Conservation (phyloP, 2,329 filamentous ascomycete species). For the Xylaria arbuscula region DNA sequence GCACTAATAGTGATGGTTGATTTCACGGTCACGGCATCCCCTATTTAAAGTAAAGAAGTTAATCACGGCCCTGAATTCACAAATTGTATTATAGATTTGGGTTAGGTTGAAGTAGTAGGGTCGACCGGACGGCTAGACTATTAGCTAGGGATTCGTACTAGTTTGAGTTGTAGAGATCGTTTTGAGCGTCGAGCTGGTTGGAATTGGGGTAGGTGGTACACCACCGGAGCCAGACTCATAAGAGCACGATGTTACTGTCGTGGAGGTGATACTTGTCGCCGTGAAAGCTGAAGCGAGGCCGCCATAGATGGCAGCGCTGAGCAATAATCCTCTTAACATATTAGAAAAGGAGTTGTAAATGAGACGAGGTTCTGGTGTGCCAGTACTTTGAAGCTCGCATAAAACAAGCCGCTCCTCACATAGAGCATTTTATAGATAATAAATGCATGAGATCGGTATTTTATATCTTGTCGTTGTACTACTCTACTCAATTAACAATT, state of each 20-base stretch:
- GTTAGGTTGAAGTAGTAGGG: neutral
- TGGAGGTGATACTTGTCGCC: neutral
- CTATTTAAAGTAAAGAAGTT: neutral
- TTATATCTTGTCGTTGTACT: constrained; percentile 10
- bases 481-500: neutral
- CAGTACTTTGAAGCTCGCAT: neutral
- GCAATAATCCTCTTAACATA: constrained; percentile 20
- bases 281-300: constrained; percentile 12
- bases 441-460: neutral
- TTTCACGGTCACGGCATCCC: constrained; percentile 15
- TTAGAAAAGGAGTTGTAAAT: constrained; percentile 4
- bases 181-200: neutral
- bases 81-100: neutral
- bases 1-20: constrained; percentile 17
- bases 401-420: neutral
- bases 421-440: neutral
- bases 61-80: neutral
- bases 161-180: constrained; percentile 13
- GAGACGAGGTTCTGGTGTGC: neutral
- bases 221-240: constrained; percentile 21
- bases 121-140: neutral
- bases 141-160: constrained; percentile 1
- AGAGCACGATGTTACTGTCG: constrained; percentile 15
- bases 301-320: constrained; percentile 9
- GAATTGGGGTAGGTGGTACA: constrained; percentile 15